These are phyloP conservation scores for Pecoramyces ruminantium DNA, from an alignment of 192 early-diverging fungal genomes.

Conservation along the genomic window DNA sequence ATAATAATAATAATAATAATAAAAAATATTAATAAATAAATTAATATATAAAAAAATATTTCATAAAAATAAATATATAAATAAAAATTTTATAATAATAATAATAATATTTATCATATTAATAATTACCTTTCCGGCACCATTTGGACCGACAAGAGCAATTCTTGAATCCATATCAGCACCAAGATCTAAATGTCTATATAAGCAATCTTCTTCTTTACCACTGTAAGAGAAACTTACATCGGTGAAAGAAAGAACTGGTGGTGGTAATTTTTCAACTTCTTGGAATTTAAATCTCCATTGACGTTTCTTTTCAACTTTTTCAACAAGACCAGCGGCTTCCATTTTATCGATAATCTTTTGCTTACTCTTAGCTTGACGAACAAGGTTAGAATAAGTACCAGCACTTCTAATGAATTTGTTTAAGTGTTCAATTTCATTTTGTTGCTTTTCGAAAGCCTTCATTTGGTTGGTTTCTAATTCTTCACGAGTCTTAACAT, in stretches of 20 bases:
- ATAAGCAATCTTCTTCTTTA: constrained; percentile 60
- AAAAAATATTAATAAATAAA: too few relatives aligned
- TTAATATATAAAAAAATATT: too few relatives aligned
- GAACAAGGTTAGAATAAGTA: constrained; percentile 97
- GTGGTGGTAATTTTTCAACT: constrained; percentile 78
- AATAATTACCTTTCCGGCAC: neutral
- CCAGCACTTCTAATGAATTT: constrained; percentile 96
- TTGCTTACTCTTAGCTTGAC: constrained; percentile 95
- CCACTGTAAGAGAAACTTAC: constrained; percentile 88
- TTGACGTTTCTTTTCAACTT: constrained; percentile 55
- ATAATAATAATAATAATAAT: too few relatives aligned
- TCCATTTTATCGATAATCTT: constrained; percentile 99
- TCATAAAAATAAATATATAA: too few relatives aligned
- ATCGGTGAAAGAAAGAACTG: constrained; percentile 81
- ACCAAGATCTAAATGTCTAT: constrained; percentile 78
- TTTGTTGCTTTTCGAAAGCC: constrained; percentile 97
- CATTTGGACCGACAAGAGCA: constrained; percentile 87
- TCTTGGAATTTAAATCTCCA: constrained; percentile 83
- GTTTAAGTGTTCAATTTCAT: constrained; percentile 97
- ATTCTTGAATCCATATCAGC: constrained; percentile 97
- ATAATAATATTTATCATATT: too few relatives aligned
- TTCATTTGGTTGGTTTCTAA: constrained; percentile 98
- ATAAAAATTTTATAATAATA: too few relatives aligned
- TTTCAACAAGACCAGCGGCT: constrained; percentile 91
- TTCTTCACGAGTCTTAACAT: constrained; percentile 86